A percentile compares a stretch with the other conserved stretches of the same genome.
These are phyloP conservation scores for Microbotryomycetes sp. DNA, from an alignment of 1,284 basidiomycete genomes.

Conservation along the genomic window DNA sequence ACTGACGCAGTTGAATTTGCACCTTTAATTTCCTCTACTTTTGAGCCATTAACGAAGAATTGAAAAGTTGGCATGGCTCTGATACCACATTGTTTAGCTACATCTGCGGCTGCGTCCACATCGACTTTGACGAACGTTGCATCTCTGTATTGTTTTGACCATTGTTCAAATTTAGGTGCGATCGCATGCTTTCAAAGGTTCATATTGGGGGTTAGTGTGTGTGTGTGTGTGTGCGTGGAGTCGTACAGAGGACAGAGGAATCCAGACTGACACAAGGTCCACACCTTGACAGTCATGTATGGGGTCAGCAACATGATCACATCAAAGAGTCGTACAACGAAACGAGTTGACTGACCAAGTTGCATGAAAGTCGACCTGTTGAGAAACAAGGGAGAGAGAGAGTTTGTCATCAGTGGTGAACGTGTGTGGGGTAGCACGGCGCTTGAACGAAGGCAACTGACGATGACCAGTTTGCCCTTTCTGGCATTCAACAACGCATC, in stretches of 20 bases:
- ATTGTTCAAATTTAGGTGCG: conserved; percentile 26
- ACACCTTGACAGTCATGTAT: conserved; percentile 7
- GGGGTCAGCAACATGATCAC: not conserved
- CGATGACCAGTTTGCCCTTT: conserved; percentile 21
- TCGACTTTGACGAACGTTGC: not conserved
- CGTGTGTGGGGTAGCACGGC: not conserved
- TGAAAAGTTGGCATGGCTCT: conserved; percentile 31
- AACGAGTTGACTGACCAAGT: conserved; percentile 4
- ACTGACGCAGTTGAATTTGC: conserved; percentile 15
- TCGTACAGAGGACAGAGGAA: not conserved
- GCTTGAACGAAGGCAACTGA: conserved; percentile 1
- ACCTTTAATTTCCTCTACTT: conserved; percentile 21
- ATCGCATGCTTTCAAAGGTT: conserved; percentile 27
- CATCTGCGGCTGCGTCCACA: conserved; percentile 4
- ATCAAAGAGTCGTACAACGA: not conserved
- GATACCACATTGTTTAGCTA: conserved; percentile 5
- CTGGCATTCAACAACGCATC: conserved; percentile 19
- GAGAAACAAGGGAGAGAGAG: not conserved
- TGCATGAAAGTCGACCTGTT: conserved; percentile 28
- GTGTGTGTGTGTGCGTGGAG: too few relatives aligned
- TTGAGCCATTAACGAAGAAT: conserved; percentile 19
- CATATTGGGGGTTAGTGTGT: too few relatives aligned
- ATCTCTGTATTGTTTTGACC: conserved; percentile 4
- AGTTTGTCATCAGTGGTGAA: not conserved
- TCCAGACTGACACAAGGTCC: conserved; percentile 20